Conservation (phyloP, 257 asterid genomes). For the Schizonepeta tenuifolia region DNA sequence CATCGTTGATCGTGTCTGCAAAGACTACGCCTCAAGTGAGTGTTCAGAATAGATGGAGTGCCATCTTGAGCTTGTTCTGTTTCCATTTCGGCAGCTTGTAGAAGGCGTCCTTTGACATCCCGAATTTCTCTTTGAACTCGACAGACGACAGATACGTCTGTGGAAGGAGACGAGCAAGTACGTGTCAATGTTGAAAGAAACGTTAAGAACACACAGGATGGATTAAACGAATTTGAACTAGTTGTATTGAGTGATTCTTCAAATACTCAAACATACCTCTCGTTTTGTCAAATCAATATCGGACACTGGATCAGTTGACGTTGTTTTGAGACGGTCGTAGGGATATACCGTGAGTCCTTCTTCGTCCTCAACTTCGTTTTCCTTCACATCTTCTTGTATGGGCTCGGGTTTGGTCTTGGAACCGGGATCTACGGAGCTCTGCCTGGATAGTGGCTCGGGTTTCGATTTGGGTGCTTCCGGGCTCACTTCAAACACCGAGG, state of each 20-base stretch:
- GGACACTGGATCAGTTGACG: conserved; percentile 65
- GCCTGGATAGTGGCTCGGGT: conserved; percentile 55
- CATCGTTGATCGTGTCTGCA: conserved; percentile 26
- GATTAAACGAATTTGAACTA: too few relatives aligned
- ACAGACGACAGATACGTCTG: conserved; percentile 80
- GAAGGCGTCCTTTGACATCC: conserved; percentile 73
- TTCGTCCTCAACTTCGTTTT: conserved; percentile 88
- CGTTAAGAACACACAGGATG: background rate
- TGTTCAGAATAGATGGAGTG: conserved; percentile 73
- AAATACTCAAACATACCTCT: conserved; percentile 59
- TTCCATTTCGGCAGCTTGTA: conserved; percentile 97
- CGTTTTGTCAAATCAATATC: conserved; percentile 90
- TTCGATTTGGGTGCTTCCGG: conserved; percentile 53
- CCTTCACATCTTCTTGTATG: conserved; percentile 83
- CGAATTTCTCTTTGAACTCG: conserved; percentile 90
- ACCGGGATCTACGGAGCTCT: conserved; percentile 57
- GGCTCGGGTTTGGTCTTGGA: conserved; percentile 77
- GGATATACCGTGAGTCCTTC: conserved; percentile 76
- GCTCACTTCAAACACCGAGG: conserved; percentile 46
- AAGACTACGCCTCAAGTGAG: conserved; percentile 15
- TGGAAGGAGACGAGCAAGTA: conserved; percentile 27
- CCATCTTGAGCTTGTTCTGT: conserved; percentile 96
- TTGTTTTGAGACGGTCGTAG: conserved; percentile 76
- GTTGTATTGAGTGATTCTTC: background rate
- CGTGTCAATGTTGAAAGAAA: background rate